Conservation (phyloP, 352 stramenopile species). For the Phytophthora fragariae region DNA sequence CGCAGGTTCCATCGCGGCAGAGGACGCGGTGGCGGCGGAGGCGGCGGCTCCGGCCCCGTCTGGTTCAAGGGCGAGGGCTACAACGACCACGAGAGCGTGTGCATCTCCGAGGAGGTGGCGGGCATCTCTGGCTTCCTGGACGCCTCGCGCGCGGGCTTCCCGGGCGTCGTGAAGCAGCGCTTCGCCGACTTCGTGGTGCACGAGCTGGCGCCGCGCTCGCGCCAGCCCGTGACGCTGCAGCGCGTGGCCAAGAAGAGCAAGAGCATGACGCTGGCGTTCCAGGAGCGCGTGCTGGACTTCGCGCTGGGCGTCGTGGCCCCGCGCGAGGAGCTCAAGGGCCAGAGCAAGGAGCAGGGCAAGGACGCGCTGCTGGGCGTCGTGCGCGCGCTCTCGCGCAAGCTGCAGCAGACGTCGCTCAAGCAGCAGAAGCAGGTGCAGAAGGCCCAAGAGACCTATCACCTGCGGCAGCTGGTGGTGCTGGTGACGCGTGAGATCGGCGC, state of each 20-base stretch:
- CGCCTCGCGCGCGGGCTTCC: conserved; percentile 52
- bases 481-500: conserved; percentile 63
- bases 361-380: conserved; percentile 19
- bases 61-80: conserved; percentile 73
- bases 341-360: conserved; percentile 5
- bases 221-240: conserved; percentile 44
- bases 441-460: conserved; percentile 59
- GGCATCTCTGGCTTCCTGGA: conserved; percentile 66
- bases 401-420: conserved; percentile 30
- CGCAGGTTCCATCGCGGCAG: conserved; percentile 27
- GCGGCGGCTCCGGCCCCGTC: conserved; percentile 16
- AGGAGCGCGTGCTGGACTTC: conserved; percentile 53
- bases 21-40: background rate
- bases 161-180: conserved; percentile 80
- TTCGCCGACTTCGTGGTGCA: conserved; percentile 90
- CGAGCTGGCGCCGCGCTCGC: conserved; percentile 49
- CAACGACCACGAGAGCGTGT: conserved; percentile 68
- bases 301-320: conserved; percentile 11
- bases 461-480: conserved; percentile 56
- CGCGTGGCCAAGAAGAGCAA: conserved; percentile 52
- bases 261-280: conserved; percentile 38
- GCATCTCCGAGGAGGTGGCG: conserved; percentile 69
- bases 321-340: conserved; percentile 2
- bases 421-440: conserved; percentile 32
- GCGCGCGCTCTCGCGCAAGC: conserved; percentile 32